Conservation (phyloP, 108 stramenopile species). For the Ochromonas danica region DNA sequence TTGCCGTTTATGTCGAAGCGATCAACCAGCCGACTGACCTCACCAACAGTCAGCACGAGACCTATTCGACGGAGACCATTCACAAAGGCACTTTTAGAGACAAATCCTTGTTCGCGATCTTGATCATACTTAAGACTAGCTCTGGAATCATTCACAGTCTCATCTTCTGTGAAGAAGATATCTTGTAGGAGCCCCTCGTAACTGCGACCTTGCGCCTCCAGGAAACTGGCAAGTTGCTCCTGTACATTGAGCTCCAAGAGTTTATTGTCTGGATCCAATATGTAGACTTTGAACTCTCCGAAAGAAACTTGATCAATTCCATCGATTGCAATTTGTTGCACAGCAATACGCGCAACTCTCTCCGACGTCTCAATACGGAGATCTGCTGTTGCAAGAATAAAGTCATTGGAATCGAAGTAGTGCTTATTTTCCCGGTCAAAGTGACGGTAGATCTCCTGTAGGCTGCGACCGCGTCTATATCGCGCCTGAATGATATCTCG, state of each 20-base stretch:
- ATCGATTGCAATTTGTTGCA: slow-evolving; percentile 21
- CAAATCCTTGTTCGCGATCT: neutral
- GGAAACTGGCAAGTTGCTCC: neutral
- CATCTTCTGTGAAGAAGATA: neutral
- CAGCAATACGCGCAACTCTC: neutral
- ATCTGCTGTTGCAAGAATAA: slow-evolving; percentile 3
- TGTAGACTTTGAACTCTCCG: slow-evolving; percentile 20
- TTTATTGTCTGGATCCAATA: slow-evolving; percentile 5
- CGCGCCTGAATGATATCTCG: neutral
- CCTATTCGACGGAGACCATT: neutral
- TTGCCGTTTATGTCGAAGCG: slow-evolving; percentile 26
- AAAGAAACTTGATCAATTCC: neutral
- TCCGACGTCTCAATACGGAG: slow-evolving; percentile 7
- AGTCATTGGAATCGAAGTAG: slow-evolving; percentile 2
- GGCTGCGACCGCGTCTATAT: neutral
- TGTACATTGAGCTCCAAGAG: neutral
- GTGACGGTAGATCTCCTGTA: neutral
- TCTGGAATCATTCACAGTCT: neutral
- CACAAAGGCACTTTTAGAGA: neutral
- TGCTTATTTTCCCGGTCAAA: neutral
- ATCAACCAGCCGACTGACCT: neutral
- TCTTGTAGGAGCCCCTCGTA: neutral
- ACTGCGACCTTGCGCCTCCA: neutral
- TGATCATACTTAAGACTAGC: neutral
- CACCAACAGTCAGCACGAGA: neutral